phyloP scores from a whole-genome alignment of 1,284 basidiomycete species.

The Ustilago shanxiensis region DNA sequence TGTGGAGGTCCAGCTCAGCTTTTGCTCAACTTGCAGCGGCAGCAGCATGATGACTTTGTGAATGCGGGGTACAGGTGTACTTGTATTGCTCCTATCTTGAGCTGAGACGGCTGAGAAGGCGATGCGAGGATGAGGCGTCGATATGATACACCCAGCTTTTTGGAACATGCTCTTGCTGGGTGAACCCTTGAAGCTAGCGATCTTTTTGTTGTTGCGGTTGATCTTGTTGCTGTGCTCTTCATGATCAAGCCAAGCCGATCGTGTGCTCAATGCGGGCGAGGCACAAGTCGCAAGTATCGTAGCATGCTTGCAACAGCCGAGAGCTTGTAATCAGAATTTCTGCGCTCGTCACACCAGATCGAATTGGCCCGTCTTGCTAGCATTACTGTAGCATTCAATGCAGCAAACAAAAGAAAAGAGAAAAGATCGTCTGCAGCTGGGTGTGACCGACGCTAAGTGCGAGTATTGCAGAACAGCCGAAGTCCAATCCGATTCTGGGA shows the following conservation, averaged over 20 bases:
- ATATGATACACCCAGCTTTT: constrained; percentile 1
- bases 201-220: constrained; percentile 1
- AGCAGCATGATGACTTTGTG: background rate
- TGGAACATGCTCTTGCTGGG: background rate
- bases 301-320: background rate
- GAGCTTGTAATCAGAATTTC: background rate
- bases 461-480: background rate
- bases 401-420: background rate
- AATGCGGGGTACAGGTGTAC: constrained; percentile 1
- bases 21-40: no score
- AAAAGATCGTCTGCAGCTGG: background rate
- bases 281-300: background rate
- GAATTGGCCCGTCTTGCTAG: background rate
- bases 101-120: background rate
- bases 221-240: background rate
- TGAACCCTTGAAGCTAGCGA: constrained; percentile 9
- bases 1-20: constrained; percentile 10
- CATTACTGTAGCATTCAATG: background rate
- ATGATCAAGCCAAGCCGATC: constrained; percentile 1
- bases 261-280: constrained; percentile 10
- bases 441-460: background rate
- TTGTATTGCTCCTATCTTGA: constrained; percentile 1
- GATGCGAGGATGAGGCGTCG: background rate
- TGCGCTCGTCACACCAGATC: background rate
- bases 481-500: background rate